Evolutionary conservation across 2,329 filamentous ascomycete species (phyloP).

Genomic region (Pyricularia pennisetigena): DNA sequence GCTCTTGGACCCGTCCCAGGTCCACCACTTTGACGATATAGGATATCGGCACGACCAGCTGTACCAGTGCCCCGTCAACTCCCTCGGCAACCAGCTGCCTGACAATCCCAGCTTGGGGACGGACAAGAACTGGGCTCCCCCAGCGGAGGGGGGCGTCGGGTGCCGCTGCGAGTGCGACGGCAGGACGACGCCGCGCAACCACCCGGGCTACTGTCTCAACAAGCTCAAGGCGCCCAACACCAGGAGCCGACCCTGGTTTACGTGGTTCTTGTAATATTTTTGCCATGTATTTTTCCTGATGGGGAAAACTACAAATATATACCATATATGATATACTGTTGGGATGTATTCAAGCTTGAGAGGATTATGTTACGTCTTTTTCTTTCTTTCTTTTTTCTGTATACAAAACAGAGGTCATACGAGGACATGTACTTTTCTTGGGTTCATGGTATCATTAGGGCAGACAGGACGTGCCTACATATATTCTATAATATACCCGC

Average conservation of each 20-base stretch:
- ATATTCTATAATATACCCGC: background rate
- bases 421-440: background rate
- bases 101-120: conserved; percentile 19
- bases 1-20: conserved; percentile 25
- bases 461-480: background rate
- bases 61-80: conserved; percentile 24
- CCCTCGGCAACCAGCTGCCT: conserved; percentile 23
- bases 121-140: conserved; percentile 15
- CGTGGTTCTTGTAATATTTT: conserved; percentile 19
- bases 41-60: conserved; percentile 28
- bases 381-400: background rate
- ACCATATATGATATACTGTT: background rate
- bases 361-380: background rate
- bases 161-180: conserved; percentile 31
- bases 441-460: background rate
- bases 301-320: background rate
- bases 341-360: background rate
- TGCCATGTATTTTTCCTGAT: background rate
- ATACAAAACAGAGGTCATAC: background rate
- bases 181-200: conserved; percentile 19
- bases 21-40: conserved; percentile 34
- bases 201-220: conserved; percentile 23
- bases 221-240: conserved; percentile 26
- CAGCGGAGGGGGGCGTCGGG: conserved; percentile 24
- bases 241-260: conserved; percentile 18